Evolutionary conservation across 2,329 filamentous ascomycete genomes (phyloP).

Genomic region (Penicillium brasilianum): DNA sequence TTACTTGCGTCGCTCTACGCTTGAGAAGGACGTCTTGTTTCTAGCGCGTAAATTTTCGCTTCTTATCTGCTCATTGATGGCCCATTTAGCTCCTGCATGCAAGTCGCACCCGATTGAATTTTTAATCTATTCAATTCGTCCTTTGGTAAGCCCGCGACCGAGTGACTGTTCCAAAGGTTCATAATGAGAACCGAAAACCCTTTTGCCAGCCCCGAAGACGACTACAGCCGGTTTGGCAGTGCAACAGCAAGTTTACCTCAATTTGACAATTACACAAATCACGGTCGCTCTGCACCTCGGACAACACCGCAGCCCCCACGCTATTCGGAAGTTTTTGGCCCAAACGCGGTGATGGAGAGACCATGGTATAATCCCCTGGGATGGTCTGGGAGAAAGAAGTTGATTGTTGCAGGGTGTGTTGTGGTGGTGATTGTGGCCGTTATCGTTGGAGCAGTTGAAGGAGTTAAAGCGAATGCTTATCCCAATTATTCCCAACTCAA

Average conservation of each 20-base stretch:
- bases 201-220: not conserved
- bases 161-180: not conserved
- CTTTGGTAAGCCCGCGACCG: not conserved
- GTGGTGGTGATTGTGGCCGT: constrained; percentile 47
- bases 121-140: not conserved
- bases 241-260: not conserved
- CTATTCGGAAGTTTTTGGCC: not conserved
- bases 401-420: constrained; percentile 23
- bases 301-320: not conserved
- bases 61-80: not conserved
- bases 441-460: constrained; percentile 50
- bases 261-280: not conserved
- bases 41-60: not conserved
- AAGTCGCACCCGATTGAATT: not conserved
- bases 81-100: not conserved
- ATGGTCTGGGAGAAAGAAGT: not conserved
- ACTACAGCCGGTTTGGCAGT: constrained; percentile 1
- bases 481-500: constrained; percentile 37
- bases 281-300: not conserved
- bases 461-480: constrained; percentile 43
- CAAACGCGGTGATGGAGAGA: not conserved
- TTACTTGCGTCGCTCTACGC: not conserved
- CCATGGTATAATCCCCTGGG: not conserved
- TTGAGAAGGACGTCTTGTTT: not conserved
- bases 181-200: not conserved